Evolutionary conservation across 2,329 filamentous ascomycete species (phyloP), one percentile per base, ranked within the genome.

Genomic region (Cercospora beticola): DNA sequence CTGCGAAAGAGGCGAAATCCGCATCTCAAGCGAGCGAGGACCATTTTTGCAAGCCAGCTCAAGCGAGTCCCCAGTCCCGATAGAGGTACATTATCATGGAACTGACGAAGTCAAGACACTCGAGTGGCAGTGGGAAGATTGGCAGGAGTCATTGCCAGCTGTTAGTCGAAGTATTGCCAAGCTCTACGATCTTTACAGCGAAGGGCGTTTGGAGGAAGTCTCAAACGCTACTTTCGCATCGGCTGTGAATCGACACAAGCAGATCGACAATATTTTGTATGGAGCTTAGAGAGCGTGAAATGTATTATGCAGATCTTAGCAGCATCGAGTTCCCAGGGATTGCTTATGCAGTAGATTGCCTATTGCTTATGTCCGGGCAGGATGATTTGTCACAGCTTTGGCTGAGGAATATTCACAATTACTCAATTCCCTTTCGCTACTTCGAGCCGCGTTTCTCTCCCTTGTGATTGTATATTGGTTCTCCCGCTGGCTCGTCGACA

Each of bases 241-340:
- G 65, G 85, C 84, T 0, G 72, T 84, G 3, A 75, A 75, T 70
- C 78, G 85, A n/a, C 84, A 86, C 74, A 76, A 80, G 73, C 80
- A 86, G 76, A 68, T 87, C 30, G 81, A 84, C 62, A 26, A 36
- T 40, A 70, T 10, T 5, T 33, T 12, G 31, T 31, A 31, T 9
- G 30, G 30, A 31, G 30, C 30, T 9, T 31, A 31, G 30, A 9
- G 30, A 31, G 30, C 30, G 30, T 31, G 28, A 10, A 31, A 28
- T 28, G 26, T 28, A 28, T 28, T 31, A 9, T 31, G 30, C 30
- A 31, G 30, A 31, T 31, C 6, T 31, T 31, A 31, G 30, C 30
- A 31, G 30, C 30, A 31, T 31, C 30, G 30, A 31, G 28, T 30
- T 3, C n/a, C 21, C 18, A 10, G 10, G 52, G 52, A 16, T 28